Evolutionary conservation across 768 basidiomycete species (phyloP).

Genomic region (Tylopilus rubrobrunneus): DNA sequence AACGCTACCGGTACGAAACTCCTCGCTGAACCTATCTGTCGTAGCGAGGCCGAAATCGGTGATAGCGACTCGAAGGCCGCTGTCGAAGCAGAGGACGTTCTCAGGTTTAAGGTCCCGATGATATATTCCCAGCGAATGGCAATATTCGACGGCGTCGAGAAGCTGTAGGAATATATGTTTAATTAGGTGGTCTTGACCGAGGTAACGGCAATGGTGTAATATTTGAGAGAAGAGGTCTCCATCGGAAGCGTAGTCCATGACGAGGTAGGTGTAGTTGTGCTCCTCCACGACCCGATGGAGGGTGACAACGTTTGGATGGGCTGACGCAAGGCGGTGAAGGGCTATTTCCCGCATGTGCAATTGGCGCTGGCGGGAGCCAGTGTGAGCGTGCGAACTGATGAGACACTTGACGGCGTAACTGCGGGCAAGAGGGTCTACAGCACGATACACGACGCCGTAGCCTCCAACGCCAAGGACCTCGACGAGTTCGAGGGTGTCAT

Average conservation of each 20-base stretch:
- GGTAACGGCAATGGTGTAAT: constrained; percentile 65
- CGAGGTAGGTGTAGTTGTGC: constrained; percentile 74
- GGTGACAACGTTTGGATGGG: constrained; percentile 79
- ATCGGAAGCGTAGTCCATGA: constrained; percentile 90
- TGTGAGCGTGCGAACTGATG: constrained; percentile 46
- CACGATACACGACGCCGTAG: constrained; percentile 94
- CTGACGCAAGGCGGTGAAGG: constrained; percentile 71
- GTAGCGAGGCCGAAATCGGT: constrained; percentile 97
- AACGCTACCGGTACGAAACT: constrained; percentile 95
- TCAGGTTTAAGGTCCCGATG: constrained; percentile 98
- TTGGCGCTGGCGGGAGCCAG: constrained; percentile 53
- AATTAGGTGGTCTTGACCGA: constrained; percentile 82
- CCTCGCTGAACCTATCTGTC: constrained; percentile 75
- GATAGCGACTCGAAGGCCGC: constrained; percentile 73
- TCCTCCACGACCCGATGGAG: constrained; percentile 88
- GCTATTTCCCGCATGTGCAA: constrained; percentile 88
- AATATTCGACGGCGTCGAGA: constrained; percentile 89
- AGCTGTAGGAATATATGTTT: constrained; percentile 90
- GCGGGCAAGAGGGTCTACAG: constrained; percentile 52
- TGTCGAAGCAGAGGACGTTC: constrained; percentile 83
- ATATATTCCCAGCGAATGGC: constrained; percentile 87
- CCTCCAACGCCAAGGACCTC: constrained; percentile 90
- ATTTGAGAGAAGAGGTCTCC: constrained; percentile 95
- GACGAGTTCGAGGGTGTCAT: constrained; percentile 75
- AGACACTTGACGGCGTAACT: constrained; percentile 94